Evolutionary conservation across 805 yeast genomes (phyloP), one percentile per base, ranked within the genome.

Genomic region (Metschnikowia continentalis): DNA sequence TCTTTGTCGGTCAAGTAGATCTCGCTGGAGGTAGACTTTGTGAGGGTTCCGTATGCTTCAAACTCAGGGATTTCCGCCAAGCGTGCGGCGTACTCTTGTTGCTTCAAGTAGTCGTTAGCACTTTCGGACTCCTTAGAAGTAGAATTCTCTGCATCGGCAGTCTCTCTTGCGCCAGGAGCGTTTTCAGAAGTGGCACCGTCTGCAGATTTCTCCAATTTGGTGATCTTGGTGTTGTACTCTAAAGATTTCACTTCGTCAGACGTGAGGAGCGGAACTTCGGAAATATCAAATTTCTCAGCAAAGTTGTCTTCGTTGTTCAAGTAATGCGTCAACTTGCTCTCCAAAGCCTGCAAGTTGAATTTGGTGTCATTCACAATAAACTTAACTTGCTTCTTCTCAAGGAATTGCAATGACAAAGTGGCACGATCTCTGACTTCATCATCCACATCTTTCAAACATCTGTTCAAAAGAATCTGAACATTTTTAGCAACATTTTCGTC

Each of bases 351-450:
- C 61, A 94, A 75, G 58, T 91, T 90, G 67, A 82, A 90, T 54
- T 79, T 80, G 53, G 81, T 76, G 47, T 81, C 80, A 49, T 91
- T 87, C 49, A 83, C 78, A 55, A 91, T 78, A 58, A 86, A 81
- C 47, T 63, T 62, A 51, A 68, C 67, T 47, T 65, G 62, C 6
- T 66, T 58, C 45, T 57, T 62, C 19, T 63, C 61, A 54, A 88
- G 78, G 54, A 90, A 81, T 56, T 82, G 79, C 63, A 92, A 77
- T 1, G 96, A 85, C 59, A 92, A 75, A 2, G 96, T 87, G 8
- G 99, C 97, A 67, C 99, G 84, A 67, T 92, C 99, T 76, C 99
- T 89, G 33, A 94, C 99, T 71, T 92, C 99, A 70, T 92, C 99
- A 67, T 92, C 97, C 42, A 77, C 80, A 69, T 92, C 99, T 57